Conservation (phyloP, 257 asterid genomes). For the Nicotiana paniculata region DNA sequence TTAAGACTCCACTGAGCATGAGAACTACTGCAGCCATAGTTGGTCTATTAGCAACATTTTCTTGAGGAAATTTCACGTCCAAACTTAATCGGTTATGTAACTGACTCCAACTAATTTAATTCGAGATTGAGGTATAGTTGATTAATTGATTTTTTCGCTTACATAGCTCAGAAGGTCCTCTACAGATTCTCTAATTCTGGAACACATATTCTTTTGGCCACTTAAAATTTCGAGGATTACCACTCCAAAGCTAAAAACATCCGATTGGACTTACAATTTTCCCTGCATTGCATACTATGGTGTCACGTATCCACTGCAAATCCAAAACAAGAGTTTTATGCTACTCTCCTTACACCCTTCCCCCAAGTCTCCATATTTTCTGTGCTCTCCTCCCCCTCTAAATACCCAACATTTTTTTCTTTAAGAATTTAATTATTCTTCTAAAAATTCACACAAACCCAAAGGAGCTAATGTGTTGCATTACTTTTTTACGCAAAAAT, state of each 20-base stretch:
- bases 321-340: not conserved
- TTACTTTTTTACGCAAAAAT: too few relatives aligned
- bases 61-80: slow-evolving; percentile 8
- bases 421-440: too few relatives aligned
- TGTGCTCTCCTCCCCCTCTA: too few relatives aligned
- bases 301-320: slow-evolving; percentile 26
- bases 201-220: slow-evolving; percentile 8
- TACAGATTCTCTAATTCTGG: not conserved
- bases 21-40: slow-evolving; percentile 21
- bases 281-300: slow-evolving; percentile 13
- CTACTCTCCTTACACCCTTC: too few relatives aligned
- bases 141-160: not conserved
- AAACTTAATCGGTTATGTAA: not conserved
- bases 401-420: too few relatives aligned
- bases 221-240: slow-evolving; percentile 17
- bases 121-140: not conserved
- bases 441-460: too few relatives aligned
- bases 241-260: slow-evolving; percentile 24
- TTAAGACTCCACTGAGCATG: slow-evolving; percentile 21
- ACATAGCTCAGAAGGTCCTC: slow-evolving; percentile 15
- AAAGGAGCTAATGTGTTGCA: too few relatives aligned
- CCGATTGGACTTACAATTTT: slow-evolving; percentile 11
- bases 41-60: slow-evolving; percentile 14
- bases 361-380: too few relatives aligned
- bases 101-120: not conserved